A percentile compares a stretch with the other conserved stretches of the same genome.
Conservation (phyloP, 2,329 filamentous ascomycete species). For the Amphichorda felina region DNA sequence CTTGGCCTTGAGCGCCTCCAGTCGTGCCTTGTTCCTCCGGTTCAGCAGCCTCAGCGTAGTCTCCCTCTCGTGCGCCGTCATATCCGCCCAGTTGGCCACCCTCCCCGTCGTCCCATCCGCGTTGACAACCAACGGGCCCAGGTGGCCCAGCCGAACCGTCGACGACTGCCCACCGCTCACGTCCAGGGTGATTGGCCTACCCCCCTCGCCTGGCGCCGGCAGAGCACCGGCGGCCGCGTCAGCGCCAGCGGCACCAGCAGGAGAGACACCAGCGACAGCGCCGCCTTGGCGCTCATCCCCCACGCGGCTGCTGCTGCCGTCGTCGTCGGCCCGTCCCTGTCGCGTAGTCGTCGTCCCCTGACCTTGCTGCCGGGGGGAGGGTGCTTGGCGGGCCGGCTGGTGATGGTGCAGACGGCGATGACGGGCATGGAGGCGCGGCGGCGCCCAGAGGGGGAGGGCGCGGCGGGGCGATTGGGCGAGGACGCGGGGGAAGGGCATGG, state of each 20-base stretch:
- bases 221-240: no score
- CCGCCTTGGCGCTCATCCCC: no score
- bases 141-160: slow-evolving; percentile 48
- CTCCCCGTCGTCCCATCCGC: slow-evolving; percentile 58
- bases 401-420: background rate
- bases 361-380: no score
- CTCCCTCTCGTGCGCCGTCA: slow-evolving; percentile 55
- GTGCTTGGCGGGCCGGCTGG: background rate
- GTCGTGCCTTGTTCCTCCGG: slow-evolving; percentile 53
- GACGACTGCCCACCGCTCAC: slow-evolving; percentile 14
- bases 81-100: slow-evolving; percentile 61
- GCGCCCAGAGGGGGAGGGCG: background rate
- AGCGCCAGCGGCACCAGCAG: no score
- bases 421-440: background rate
- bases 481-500: slow-evolving; percentile 1
- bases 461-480: slow-evolving; percentile 2
- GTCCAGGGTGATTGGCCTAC: slow-evolving; percentile 13
- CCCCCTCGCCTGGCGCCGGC: slow-evolving; percentile 2
- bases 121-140: slow-evolving; percentile 67
- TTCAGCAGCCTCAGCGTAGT: slow-evolving; percentile 57
- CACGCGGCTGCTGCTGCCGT: background rate
- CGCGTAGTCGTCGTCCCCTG: no score
- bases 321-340: background rate
- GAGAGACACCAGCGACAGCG: no score
- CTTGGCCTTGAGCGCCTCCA: slow-evolving; percentile 35